phyloP scores from a whole-genome alignment of 805 yeast genomes.

The Zygosaccharomyces bailii region DNA sequence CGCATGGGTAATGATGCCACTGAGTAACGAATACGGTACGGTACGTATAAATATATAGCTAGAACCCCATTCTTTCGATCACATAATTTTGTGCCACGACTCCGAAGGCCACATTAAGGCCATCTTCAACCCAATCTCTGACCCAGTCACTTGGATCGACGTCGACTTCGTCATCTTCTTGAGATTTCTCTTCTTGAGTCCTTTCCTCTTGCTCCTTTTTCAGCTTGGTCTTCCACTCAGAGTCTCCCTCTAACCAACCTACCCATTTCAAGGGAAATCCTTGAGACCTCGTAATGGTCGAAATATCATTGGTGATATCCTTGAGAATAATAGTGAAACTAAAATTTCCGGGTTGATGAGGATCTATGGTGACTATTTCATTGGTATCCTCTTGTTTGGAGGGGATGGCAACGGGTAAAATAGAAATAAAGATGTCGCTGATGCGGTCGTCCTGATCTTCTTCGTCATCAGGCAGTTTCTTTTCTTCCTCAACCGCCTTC shows the following conservation, averaged over 20 bases:
- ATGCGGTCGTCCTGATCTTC: slow-evolving; percentile 26
- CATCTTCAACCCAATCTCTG: slow-evolving; percentile 72
- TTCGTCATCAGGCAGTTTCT: slow-evolving; percentile 9
- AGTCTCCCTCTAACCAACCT: slow-evolving; percentile 64
- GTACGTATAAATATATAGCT: slow-evolving; percentile 8
- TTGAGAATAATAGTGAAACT: slow-evolving; percentile 70
- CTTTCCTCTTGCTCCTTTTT: slow-evolving; percentile 33
- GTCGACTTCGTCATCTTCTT: slow-evolving; percentile 42
- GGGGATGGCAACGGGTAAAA: slow-evolving; percentile 52
- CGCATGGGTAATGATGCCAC: slow-evolving; percentile 25
- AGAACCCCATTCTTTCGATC: slow-evolving; percentile 64
- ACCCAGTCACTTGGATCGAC: slow-evolving; percentile 84
- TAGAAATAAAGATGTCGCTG: slow-evolving; percentile 67
- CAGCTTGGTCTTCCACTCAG: slow-evolving; percentile 31
- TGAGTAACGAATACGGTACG: slow-evolving; percentile 2
- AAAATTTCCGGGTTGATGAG: slow-evolving; percentile 51
- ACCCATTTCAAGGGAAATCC: slow-evolving; percentile 90
- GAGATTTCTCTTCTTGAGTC: slow-evolving; percentile 29
- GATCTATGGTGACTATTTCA: slow-evolving; percentile 37
- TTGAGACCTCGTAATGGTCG: slow-evolving; percentile 76
- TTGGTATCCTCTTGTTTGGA: slow-evolving; percentile 21
- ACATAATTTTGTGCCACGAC: slow-evolving; percentile 88
- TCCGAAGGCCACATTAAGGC: slow-evolving; percentile 76
- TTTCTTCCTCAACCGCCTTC: slow-evolving; percentile 8
- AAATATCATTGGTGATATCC: slow-evolving; percentile 75